Percentiles rank a stretch among this genome's conserved stretches.
Evolutionary conservation across 2,329 filamentous ascomycete species (phyloP).

Genomic region (Aspergillus melleus): DNA sequence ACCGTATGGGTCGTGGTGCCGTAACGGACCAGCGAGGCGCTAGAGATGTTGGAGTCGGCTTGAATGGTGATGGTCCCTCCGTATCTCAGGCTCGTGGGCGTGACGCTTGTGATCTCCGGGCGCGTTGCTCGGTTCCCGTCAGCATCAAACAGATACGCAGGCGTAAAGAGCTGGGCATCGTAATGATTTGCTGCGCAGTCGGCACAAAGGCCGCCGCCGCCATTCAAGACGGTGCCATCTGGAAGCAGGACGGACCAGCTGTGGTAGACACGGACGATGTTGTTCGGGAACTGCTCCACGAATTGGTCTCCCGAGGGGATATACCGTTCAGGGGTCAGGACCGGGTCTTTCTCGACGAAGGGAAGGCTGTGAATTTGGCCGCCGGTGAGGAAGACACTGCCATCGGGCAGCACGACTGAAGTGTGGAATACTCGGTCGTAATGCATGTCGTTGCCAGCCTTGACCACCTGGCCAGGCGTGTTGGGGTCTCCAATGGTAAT

Average conservation of each 20-base stretch:
- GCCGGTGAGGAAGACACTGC: conserved; percentile 49
- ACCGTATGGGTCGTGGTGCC: conserved; percentile 45
- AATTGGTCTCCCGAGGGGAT: conserved; percentile 46
- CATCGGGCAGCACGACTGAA: conserved; percentile 51
- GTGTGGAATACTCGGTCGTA: conserved; percentile 47
- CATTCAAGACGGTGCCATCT: conserved; percentile 53
- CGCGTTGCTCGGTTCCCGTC: conserved; percentile 30
- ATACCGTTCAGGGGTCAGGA: conserved; percentile 49
- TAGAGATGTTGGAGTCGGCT: conserved; percentile 4
- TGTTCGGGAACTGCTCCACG: conserved; percentile 19
- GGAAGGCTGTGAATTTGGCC: conserved; percentile 46
- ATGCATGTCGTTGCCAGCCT: conserved; percentile 50
- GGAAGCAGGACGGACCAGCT: conserved; percentile 48
- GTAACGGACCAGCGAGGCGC: conserved; percentile 3
- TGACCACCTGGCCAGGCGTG: background rate
- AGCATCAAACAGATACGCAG: conserved; percentile 54
- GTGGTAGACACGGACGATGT: conserved; percentile 45
- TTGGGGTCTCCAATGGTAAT: conserved; percentile 5
- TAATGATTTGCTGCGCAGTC: conserved; percentile 51
- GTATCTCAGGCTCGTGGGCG: background rate
- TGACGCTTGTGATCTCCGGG: conserved; percentile 40
- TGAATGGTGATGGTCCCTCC: background rate
- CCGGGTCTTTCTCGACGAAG: conserved; percentile 48
- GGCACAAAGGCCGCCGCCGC: conserved; percentile 55
- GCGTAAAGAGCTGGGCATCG: conserved; percentile 56